These are phyloP conservation scores for Torulaspora gathmanii DNA, from an alignment of 805 yeast species.

Conservation along the genomic window DNA sequence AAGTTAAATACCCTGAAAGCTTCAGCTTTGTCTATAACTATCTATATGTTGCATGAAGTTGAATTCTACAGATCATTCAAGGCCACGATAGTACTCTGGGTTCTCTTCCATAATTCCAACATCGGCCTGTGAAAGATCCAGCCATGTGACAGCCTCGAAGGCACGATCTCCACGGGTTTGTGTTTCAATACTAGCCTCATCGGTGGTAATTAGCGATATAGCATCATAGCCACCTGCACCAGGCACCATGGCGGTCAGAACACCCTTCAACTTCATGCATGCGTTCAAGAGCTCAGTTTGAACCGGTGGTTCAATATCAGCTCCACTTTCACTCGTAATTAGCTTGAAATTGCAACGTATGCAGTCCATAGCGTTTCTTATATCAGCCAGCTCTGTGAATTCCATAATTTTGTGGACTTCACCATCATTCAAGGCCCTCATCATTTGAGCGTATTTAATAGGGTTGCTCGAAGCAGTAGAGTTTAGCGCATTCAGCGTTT, in stretches of 20 bases:
- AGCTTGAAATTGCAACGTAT: conserved; percentile 56
- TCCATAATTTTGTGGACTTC: conserved; percentile 8
- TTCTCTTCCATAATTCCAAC: conserved; percentile 52
- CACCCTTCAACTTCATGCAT: conserved; percentile 59
- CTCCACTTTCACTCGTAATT: conserved; percentile 64
- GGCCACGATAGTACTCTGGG: conserved; percentile 28
- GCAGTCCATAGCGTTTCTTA: conserved; percentile 40
- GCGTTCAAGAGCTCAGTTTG: conserved; percentile 69
- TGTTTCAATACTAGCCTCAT: conserved; percentile 36
- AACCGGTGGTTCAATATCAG: conserved; percentile 78
- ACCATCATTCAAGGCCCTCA: conserved; percentile 19
- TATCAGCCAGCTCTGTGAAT: conserved; percentile 29
- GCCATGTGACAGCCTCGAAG: conserved; percentile 57
- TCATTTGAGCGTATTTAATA: conserved; percentile 35
- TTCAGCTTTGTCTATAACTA: conserved; percentile 1
- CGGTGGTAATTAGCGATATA: conserved; percentile 62
- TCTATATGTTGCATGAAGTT: background rate
- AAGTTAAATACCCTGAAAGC: conserved; percentile 10
- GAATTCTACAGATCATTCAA: conserved; percentile 5
- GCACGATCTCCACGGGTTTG: conserved; percentile 27
- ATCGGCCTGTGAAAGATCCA: conserved; percentile 58
- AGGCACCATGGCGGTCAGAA: conserved; percentile 93
- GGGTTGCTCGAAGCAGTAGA: conserved; percentile 32
- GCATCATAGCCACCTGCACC: conserved; percentile 99
- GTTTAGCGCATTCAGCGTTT: conserved; percentile 42